These are phyloP conservation scores for Termitomyces sp. DNA, from an alignment of 768 basidiomycete genomes.

Conservation along the genomic window DNA sequence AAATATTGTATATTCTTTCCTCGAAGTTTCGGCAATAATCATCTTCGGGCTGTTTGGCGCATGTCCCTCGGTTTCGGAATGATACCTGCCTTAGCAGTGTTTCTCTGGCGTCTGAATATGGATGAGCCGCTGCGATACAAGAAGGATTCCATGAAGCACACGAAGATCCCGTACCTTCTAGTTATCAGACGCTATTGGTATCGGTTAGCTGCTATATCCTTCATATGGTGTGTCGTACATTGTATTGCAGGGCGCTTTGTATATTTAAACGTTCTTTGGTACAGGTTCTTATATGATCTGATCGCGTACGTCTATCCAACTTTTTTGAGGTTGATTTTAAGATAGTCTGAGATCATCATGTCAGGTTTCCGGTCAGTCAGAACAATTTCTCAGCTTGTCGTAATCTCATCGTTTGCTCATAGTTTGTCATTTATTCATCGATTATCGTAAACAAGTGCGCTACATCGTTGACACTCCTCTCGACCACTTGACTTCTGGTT, in stretches of 20 bases:
- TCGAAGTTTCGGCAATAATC: slow-evolving; percentile 65
- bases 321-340: neutral
- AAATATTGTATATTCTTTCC: neutral
- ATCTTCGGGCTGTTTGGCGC: slow-evolving; percentile 83
- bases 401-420: neutral
- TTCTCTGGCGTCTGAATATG: slow-evolving; percentile 84
- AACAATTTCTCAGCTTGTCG: neutral
- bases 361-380: slow-evolving; percentile 55
- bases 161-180: slow-evolving; percentile 67
- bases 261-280: neutral
- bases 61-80: slow-evolving; percentile 78
- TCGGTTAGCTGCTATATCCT: slow-evolving; percentile 61
- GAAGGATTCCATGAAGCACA: slow-evolving; percentile 72
- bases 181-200: slow-evolving; percentile 77
- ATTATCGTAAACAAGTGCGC: slow-evolving; percentile 60
- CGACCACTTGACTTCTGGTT: neutral
- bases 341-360: neutral
- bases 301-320: slow-evolving; percentile 45
- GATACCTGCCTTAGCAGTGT: slow-evolving; percentile 70
- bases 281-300: slow-evolving; percentile 73
- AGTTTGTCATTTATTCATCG: slow-evolving; percentile 80
- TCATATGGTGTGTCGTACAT: slow-evolving; percentile 52
- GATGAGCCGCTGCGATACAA: slow-evolving; percentile 69
- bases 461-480: neutral
- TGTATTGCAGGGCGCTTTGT: neutral